A percentile compares a stretch with the other conserved stretches of the same genome.
Evolutionary conservation across 2,329 filamentous ascomycete species (phyloP).

Genomic region (Cercospora janseana): DNA sequence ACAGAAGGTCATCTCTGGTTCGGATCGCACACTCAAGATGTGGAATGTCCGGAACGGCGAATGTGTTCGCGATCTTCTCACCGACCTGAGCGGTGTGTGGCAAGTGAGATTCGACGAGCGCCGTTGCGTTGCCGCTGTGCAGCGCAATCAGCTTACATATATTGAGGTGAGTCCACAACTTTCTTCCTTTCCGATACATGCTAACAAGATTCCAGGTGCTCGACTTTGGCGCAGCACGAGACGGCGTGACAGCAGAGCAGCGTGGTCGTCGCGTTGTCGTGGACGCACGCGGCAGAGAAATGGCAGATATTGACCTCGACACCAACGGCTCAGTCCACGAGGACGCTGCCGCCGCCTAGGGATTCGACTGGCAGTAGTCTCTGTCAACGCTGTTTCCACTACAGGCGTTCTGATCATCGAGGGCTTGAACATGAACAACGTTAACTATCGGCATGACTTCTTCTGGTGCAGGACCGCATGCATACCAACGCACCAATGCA

Average conservation of each 20-base stretch:
- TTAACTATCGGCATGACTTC: too few relatives aligned
- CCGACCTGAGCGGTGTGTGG: conserved; percentile 95
- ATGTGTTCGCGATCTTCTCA: conserved; percentile 87
- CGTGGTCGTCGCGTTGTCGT: conserved; percentile 72
- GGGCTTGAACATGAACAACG: too few relatives aligned
- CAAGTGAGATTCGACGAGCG: conserved; percentile 97
- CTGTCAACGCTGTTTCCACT: conserved; percentile 10
- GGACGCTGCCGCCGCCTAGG: conserved; percentile 20
- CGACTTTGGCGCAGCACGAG: conserved; percentile 90
- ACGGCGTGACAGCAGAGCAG: conserved; percentile 74
- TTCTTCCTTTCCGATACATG: neutral
- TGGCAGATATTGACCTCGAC: conserved; percentile 34
- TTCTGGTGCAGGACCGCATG: neutral
- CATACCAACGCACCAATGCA: neutral
- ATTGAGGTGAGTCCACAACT: conserved; percentile 68
- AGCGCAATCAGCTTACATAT: conserved; percentile 87
- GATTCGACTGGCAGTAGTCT: conserved; percentile 12
- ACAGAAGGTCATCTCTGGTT: conserved; percentile 93
- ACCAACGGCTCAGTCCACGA: conserved; percentile 17
- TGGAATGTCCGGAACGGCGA: conserved; percentile 94
- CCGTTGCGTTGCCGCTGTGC: conserved; percentile 92
- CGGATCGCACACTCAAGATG: conserved; percentile 95
- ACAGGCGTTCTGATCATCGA: neutral
- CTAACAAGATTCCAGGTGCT: conserved; percentile 67
- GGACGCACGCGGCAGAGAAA: conserved; percentile 40